These are phyloP conservation scores for Penicillium atrosanguineum DNA, from an alignment of 495 filamentous ascomycete species.

Conservation along the genomic window DNA sequence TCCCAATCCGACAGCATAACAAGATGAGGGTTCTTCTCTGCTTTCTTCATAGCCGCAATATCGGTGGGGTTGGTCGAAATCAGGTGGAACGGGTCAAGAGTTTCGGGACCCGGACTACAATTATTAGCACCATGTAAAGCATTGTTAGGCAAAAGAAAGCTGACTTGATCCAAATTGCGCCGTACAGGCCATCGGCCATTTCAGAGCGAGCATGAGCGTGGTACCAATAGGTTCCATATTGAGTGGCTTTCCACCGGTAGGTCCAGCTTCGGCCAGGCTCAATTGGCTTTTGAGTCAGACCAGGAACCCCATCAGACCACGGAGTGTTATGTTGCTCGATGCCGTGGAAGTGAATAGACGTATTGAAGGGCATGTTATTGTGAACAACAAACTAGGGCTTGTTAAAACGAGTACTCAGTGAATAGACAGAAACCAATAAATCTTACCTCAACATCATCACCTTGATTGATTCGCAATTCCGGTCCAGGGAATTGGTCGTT, in stretches of 20 bases:
- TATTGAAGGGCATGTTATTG: conserved; percentile 51
- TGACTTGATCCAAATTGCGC: conserved; percentile 44
- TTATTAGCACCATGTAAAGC: not conserved
- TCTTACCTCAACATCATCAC: conserved; percentile 52
- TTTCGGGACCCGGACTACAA: conserved; percentile 31
- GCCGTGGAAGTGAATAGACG: conserved; percentile 47
- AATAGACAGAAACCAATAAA: conserved; percentile 14
- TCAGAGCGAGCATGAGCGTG: conserved; percentile 48
- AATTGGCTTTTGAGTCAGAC: conserved; percentile 45
- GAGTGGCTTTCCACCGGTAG: conserved; percentile 40
- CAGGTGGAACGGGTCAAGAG: conserved; percentile 40
- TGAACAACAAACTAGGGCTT: conserved; percentile 33
- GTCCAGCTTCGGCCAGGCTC: conserved; percentile 42
- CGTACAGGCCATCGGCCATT: conserved; percentile 51
- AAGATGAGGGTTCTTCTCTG: conserved; percentile 44
- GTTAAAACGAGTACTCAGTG: not conserved
- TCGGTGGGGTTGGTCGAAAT: conserved; percentile 40
- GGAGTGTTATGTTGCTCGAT: conserved; percentile 36
- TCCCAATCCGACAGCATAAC: conserved; percentile 54
- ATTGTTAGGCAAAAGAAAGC: not conserved
- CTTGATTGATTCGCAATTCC: conserved; percentile 51
- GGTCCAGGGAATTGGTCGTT: conserved; percentile 59
- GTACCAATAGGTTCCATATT: conserved; percentile 38
- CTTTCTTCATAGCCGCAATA: conserved; percentile 44
- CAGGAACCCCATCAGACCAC: conserved; percentile 51